A percentile compares a stretch with the other conserved stretches of the same genome.
Conservation (phyloP, 148 eudicot genomes). For the Diospyros kaki region DNA sequence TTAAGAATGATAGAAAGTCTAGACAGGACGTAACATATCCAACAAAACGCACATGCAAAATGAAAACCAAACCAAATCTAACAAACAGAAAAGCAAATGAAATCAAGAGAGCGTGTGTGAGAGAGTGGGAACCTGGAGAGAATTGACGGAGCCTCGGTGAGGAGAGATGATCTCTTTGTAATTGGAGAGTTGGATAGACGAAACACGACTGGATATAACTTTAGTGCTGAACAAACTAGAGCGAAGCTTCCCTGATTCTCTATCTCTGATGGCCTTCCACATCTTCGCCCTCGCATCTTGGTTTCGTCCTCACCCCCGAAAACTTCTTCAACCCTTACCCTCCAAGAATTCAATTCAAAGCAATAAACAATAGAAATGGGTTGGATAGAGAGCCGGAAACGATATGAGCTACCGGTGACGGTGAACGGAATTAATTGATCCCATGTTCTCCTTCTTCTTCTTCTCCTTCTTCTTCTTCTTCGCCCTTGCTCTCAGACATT, state of each 20-base stretch:
- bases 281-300: slow-evolving; percentile 61
- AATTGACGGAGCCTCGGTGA: slow-evolving; percentile 86
- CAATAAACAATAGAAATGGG: too few species aligned
- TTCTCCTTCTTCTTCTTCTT: too few species aligned
- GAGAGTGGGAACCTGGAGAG: slow-evolving; percentile 65
- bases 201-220: slow-evolving; percentile 48
- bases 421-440: too few species aligned
- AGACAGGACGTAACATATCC: neutral
- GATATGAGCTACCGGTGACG: too few species aligned
- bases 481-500: too few species aligned
- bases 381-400: too few species aligned
- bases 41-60: neutral
- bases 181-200: slow-evolving; percentile 78
- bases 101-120: neutral
- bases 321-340: neutral
- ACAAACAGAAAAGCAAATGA: neutral
- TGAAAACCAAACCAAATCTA: neutral
- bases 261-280: slow-evolving; percentile 67
- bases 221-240: slow-evolving; percentile 61
- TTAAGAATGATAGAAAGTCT: neutral
- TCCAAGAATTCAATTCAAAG: neutral
- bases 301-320: neutral
- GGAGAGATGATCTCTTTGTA: slow-evolving; percentile 75
- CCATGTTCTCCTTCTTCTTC: too few species aligned
- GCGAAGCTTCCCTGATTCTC: slow-evolving; percentile 59